Evolutionary conservation across 768 basidiomycete species (phyloP), one percentile per base, ranked within the genome.

Genomic region (Pisolithus microcarpus): DNA sequence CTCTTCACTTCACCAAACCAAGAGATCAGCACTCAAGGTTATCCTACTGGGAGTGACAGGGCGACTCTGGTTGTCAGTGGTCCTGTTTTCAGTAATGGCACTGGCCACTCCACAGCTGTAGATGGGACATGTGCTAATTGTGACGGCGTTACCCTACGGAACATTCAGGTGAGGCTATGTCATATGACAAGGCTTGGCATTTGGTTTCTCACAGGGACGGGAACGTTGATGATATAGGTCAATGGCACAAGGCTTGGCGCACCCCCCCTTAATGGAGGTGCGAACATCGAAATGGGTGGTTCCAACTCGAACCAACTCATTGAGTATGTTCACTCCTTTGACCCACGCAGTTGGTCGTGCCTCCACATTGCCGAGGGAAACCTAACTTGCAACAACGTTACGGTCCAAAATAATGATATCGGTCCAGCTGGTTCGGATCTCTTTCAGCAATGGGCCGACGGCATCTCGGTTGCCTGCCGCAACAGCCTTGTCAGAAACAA

Each of bases 241-340:
- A 78, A 91, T 59, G 89, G 90, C 13, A 80, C 81, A 5, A 78
- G 89, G 51, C 66, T 66, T 16, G 77, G 76, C 23, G 79, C 72
- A 7, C 57, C 74, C 38, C 76, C 82, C 1, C 75, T 74, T 0
- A 53, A 44, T 21, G 87, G 87, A 7, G 86, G 85, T 0, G 89
- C 77, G 21, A 90, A 89, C 58, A 88, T 92, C 49, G 89, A 91
- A 67, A 83, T 92, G 75, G 91, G 91, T 5, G 91, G 89, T 9
- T 59, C 73, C 18, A 91, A 85, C 55, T 70, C 78, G 2, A 71
- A 76, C 58, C 90, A 93, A 64, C 57, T 90, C 37, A 72, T 93
- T 49, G 87, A 91, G 70, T 81, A 79, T 54, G 88, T 91, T 10
- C 79, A 74, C 55, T 83, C 85, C 7, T 87, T 70, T 60, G 81